phyloP scores from a whole-genome alignment of 2,329 filamentous ascomycete species.

The Botrytis elliptica region DNA sequence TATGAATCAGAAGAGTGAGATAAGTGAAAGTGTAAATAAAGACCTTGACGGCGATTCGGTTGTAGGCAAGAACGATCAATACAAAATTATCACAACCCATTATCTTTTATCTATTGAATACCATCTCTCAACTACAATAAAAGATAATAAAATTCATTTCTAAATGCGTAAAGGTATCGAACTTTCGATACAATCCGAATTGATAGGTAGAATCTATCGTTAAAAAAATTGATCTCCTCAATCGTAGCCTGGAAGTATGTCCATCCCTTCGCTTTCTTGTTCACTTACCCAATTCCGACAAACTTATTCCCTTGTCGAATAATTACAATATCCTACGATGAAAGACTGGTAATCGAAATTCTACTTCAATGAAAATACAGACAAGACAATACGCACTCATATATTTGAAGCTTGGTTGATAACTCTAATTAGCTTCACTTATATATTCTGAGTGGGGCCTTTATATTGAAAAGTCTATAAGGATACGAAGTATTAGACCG shows the following conservation, averaged over 20 bases:
- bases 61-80: not conserved
- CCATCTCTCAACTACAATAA: not conserved
- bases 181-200: not conserved
- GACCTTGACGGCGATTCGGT: not conserved
- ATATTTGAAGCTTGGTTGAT: not conserved
- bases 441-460: not conserved
- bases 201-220: not conserved
- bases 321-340: not conserved
- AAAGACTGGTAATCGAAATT: not conserved
- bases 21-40: not conserved
- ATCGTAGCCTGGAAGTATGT: not conserved
- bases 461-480: not conserved
- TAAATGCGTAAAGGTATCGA: not conserved
- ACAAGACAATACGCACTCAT: not conserved
- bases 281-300: not conserved
- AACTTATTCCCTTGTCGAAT: not conserved
- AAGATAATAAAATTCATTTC: not conserved
- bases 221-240: too few species aligned
- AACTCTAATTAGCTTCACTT: not conserved
- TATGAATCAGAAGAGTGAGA: not conserved
- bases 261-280: not conserved
- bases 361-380: not conserved
- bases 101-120: not conserved
- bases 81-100: not conserved
- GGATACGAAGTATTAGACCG: not conserved